phyloP scores from a whole-genome alignment of 192 early-diverging fungal species.

The Coemansia sp. region DNA sequence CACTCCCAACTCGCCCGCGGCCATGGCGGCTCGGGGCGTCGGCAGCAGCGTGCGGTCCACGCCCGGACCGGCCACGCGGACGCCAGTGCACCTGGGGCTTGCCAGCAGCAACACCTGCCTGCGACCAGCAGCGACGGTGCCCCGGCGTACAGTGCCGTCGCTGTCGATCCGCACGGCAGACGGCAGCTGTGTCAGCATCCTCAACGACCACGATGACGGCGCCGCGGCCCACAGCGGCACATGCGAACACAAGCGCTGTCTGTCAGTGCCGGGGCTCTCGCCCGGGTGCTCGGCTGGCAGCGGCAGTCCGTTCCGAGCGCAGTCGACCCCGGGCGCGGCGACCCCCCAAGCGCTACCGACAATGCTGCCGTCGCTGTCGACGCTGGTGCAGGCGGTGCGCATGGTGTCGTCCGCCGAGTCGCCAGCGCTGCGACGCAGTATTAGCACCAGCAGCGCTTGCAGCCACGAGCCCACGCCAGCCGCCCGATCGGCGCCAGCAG shows the following conservation, averaged over 20 bases:
- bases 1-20: constrained; percentile 20
- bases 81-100: constrained; percentile 17
- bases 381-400: constrained; percentile 34
- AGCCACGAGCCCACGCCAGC: constrained; percentile 3
- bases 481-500: constrained; percentile 4
- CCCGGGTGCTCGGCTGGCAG: constrained; percentile 18
- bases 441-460: constrained; percentile 20
- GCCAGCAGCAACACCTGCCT: neutral
- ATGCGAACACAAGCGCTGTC: constrained; percentile 34
- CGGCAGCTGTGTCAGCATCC: constrained; percentile 48
- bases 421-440: constrained; percentile 14
- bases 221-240: constrained; percentile 6
- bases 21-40: neutral
- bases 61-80: constrained; percentile 25
- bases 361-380: constrained; percentile 35
- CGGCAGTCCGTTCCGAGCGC: constrained; percentile 22
- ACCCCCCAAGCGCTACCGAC: constrained; percentile 24
- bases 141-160: constrained; percentile 23
- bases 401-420: constrained; percentile 24
- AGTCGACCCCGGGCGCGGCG: constrained; percentile 28
- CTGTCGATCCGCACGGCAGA: constrained; percentile 46
- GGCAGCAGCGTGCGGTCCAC: constrained; percentile 16
- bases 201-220: constrained; percentile 35
- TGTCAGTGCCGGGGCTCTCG: constrained; percentile 32
- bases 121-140: neutral